phyloP scores from a whole-genome alignment of 129 eudicot genomes.

The Oenanthe sinensis region DNA sequence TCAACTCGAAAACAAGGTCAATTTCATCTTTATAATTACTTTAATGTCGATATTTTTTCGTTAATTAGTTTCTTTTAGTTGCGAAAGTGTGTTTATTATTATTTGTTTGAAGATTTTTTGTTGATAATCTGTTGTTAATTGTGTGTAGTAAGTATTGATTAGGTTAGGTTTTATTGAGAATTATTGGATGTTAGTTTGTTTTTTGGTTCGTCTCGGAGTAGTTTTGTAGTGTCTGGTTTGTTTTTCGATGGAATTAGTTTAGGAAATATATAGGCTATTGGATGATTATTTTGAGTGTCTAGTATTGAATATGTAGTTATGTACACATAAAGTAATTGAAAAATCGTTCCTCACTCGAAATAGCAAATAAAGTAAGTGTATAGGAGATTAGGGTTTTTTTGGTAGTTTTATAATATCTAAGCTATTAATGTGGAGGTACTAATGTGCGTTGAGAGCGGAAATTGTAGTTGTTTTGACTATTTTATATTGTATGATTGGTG shows the following conservation, averaged over 20 bases:
- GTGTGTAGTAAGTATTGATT: too few species aligned
- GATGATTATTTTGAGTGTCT: not conserved
- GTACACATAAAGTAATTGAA: too few species aligned
- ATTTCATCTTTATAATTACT: not conserved
- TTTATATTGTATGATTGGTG: not conserved
- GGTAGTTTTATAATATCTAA: not conserved
- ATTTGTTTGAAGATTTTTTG: too few species aligned
- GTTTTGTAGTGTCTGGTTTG: not conserved
- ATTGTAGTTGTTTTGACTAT: not conserved
- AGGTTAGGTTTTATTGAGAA: not conserved
- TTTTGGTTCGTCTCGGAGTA: not conserved
- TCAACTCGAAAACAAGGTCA: slow-evolving; percentile 6
- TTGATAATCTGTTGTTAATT: too few species aligned
- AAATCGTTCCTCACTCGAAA: not conserved
- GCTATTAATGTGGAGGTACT: not conserved
- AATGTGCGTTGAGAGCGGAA: not conserved
- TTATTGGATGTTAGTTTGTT: not conserved
- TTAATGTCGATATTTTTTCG: not conserved
- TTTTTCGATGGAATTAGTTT: not conserved
- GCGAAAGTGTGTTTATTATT: not conserved
- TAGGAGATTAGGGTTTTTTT: too few species aligned
- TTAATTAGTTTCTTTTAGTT: not conserved
- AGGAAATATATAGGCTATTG: not conserved
- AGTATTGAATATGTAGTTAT: not conserved
- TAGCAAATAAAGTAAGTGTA: not conserved